These are phyloP conservation scores for Coemansia sp. DNA, from an alignment of 192 early-diverging fungal genomes.

Conservation along the genomic window DNA sequence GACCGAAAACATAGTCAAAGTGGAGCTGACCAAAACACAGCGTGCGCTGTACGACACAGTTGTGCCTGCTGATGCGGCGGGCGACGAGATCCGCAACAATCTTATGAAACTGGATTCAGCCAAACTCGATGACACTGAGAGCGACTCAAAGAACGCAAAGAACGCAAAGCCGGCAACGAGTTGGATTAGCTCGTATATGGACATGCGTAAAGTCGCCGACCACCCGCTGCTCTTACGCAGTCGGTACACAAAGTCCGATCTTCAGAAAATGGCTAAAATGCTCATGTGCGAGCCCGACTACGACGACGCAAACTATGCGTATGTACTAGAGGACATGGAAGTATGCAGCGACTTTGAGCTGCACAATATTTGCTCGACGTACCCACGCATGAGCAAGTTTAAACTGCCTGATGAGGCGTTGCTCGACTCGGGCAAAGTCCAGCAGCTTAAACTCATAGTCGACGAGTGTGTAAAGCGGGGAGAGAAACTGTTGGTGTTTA, in stretches of 20 bases:
- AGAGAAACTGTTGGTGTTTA: constrained; percentile 73
- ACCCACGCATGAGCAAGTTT: constrained; percentile 43
- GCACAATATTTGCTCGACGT: constrained; percentile 60
- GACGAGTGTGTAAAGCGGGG: constrained; percentile 31
- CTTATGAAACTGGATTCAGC: constrained; percentile 27
- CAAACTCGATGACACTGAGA: constrained; percentile 12
- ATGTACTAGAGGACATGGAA: constrained; percentile 83
- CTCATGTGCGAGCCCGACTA: constrained; percentile 73
- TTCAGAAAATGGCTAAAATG: constrained; percentile 67
- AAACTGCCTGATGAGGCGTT: constrained; percentile 56
- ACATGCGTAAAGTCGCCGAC: constrained; percentile 80
- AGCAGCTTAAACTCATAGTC: constrained; percentile 59
- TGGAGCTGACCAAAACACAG: constrained; percentile 56
- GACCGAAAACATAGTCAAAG: constrained; percentile 54
- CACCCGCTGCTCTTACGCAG: constrained; percentile 79
- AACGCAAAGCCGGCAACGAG: neutral
- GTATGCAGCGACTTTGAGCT: constrained; percentile 87
- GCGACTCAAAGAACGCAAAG: constrained; percentile 4
- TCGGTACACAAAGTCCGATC: constrained; percentile 56
- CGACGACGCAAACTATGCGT: constrained; percentile 70
- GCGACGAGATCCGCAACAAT: constrained; percentile 12
- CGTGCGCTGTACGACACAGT: constrained; percentile 58
- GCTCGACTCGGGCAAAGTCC: constrained; percentile 79
- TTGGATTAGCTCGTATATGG: constrained; percentile 68
- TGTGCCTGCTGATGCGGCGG: constrained; percentile 8